Evolutionary conservation across 345 rosid species (phyloP), one percentile per base, ranked within the genome.

Genomic region (Citrus australasica): DNA sequence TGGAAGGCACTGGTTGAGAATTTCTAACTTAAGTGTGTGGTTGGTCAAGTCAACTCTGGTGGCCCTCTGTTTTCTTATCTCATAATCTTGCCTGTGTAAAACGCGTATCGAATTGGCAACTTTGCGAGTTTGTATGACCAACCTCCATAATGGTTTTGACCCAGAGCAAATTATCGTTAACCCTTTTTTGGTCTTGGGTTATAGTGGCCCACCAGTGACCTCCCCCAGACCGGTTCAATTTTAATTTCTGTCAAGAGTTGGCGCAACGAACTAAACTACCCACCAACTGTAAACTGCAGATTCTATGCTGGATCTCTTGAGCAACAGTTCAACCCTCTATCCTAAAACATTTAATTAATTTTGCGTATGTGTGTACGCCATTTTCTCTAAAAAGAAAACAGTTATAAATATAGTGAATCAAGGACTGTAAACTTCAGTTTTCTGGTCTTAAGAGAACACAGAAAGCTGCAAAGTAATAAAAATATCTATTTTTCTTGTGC

Each of bases 221-320:
- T 30, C 62, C 2, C 9, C 48, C 4, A 27, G n/a, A 28, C 69
- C 1, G 17, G 24, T 46, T 64, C 78, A 11, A 21, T 7, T 48
- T 5, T 25, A 5, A 16, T 53, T 59, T 42, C 6, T 4, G 0
- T 13, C 5, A 0, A 2, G 16, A 8, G 5, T 60, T 40, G 69
- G 46, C n/a, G 69, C 60, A 63, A 63, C 35, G 55, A 53, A 76
- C 58, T 30, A 75, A 75, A 75, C 61, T 2, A 61, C n/a, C 28
- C 16, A 40, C 53, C 56, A 28, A 63, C 61, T 11, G 77, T 40
- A 25, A 40, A 28, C 28, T 17, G 35, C 42, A 42, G 55, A 73
- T 30, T n/a, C 17, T 6, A 11, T 2, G 0, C n/a, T 11, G 28
- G 35, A 4, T 6, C 62, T 71, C 37, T 30, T 7, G 4, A 2